phyloP scores from a whole-genome alignment of 257 asterid species.

The Datura wrightii region DNA sequence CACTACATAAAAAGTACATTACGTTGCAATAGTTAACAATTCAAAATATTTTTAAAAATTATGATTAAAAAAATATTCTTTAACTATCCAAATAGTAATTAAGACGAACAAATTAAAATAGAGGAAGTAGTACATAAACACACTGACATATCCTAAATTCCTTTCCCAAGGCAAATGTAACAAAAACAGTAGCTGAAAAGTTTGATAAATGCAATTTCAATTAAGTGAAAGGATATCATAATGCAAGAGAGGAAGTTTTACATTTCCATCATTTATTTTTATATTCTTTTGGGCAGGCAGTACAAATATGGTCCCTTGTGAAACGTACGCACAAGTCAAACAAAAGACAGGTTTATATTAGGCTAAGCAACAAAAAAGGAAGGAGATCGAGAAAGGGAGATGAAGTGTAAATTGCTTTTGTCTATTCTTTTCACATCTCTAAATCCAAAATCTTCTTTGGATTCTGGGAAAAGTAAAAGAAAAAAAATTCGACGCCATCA shows the following conservation, averaged over 20 bases:
- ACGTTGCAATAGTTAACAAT: too few species aligned
- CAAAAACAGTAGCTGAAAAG: neutral
- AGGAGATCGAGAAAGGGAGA: neutral
- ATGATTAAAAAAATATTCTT: too few species aligned
- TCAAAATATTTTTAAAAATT: too few species aligned
- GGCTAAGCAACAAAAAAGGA: slow-evolving; percentile 32
- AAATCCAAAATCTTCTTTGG: slow-evolving; percentile 17
- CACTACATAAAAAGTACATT: too few species aligned
- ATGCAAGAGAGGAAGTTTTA: neutral
- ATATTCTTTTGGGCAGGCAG: neutral
- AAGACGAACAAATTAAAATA: too few species aligned
- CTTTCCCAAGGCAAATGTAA: neutral
- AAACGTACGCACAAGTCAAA: neutral
- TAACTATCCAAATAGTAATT: too few species aligned
- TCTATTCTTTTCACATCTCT: neutral
- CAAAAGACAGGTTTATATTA: neutral
- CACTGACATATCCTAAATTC: neutral
- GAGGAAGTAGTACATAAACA: neutral
- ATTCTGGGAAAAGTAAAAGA: neutral
- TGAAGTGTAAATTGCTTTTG: neutral
- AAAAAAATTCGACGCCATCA: neutral
- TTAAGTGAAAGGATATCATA: slow-evolving; percentile 6
- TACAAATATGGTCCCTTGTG: slow-evolving; percentile 21
- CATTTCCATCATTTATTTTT: neutral
- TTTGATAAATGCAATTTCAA: slow-evolving; percentile 9